phyloP scores from a whole-genome alignment of 768 basidiomycete genomes.

The Pleurotus djamor region DNA sequence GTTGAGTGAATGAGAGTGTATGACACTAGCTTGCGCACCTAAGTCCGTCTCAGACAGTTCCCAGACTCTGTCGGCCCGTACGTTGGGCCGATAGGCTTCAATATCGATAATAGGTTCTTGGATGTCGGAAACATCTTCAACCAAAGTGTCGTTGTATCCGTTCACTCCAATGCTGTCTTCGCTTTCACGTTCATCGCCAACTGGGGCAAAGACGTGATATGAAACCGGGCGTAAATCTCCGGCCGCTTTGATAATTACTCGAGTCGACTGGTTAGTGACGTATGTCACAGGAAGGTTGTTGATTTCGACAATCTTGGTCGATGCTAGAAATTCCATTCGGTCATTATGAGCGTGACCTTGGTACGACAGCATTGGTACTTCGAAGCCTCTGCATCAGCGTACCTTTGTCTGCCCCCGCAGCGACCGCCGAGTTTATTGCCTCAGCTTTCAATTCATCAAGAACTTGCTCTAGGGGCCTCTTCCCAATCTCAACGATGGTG shows the following conservation, averaged over 20 bases:
- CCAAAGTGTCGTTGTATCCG: constrained; percentile 12
- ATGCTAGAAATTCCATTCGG: neutral
- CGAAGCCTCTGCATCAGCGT: constrained; percentile 18
- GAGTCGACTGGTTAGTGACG: constrained; percentile 47
- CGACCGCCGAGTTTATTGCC: constrained; percentile 41
- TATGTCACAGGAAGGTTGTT: constrained; percentile 32
- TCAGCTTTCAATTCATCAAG: constrained; percentile 30
- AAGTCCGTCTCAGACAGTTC: constrained; percentile 43
- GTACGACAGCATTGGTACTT: too few species aligned
- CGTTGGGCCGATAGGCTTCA: constrained; percentile 27
- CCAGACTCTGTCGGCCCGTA: constrained; percentile 39
- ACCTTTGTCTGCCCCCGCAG: constrained; percentile 39
- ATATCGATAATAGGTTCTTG: constrained; percentile 19
- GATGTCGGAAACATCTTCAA: constrained; percentile 11
- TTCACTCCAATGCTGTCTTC: constrained; percentile 12
- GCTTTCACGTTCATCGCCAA: neutral
- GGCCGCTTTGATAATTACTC: constrained; percentile 58
- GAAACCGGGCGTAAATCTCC: constrained; percentile 38
- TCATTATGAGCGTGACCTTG: neutral
- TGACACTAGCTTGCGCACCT: constrained; percentile 15
- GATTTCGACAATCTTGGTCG: constrained; percentile 48
- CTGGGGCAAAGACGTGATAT: constrained; percentile 9
- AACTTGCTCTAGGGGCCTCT: constrained; percentile 15
- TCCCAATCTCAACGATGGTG: constrained; percentile 19
- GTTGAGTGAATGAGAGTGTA: neutral